A percentile compares a stretch with the other conserved stretches of the same genome.
Conservation (phyloP, 2,329 filamentous ascomycete species). For the Ustulina deusta region DNA sequence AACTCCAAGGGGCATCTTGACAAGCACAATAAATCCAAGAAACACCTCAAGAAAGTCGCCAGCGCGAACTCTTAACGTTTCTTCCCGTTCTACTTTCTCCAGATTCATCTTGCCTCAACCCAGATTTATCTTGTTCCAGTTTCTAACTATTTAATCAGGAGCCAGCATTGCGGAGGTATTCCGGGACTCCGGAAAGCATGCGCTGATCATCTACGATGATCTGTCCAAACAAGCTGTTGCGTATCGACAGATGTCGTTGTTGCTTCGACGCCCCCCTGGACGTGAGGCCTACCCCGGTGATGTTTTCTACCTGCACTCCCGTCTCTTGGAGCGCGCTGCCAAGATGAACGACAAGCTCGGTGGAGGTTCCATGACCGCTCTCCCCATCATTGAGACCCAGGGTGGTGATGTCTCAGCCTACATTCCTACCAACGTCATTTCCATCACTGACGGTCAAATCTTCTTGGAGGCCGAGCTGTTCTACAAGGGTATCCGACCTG, state of each 20-base stretch:
- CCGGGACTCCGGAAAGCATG: constrained; percentile 86
- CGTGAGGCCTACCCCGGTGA: constrained; percentile 99
- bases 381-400: constrained; percentile 99
- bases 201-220: constrained; percentile 93
- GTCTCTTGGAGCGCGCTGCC: constrained; percentile 98
- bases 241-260: constrained; percentile 98
- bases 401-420: constrained; percentile 99
- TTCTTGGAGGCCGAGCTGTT: constrained; percentile 99
- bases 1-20: too few relatives aligned
- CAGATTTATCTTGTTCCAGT: too few relatives aligned
- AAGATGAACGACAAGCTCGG: constrained; percentile 98
- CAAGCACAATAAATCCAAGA: too few relatives aligned
- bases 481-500: constrained; percentile 99
- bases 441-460: constrained; percentile 99
- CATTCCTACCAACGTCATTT: constrained; percentile 99
- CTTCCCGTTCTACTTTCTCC: neutral
- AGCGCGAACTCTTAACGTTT: too few relatives aligned
- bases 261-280: constrained; percentile 96
- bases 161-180: constrained; percentile 76
- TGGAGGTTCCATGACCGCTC: constrained; percentile 95
- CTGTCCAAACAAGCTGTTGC: constrained; percentile 97
- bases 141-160: neutral
- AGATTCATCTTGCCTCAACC: too few relatives aligned
- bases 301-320: constrained; percentile 99
- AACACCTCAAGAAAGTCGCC: too few relatives aligned